Evolutionary conservation across 768 basidiomycete genomes (phyloP).

Genomic region (Xerocomellus intermedius): DNA sequence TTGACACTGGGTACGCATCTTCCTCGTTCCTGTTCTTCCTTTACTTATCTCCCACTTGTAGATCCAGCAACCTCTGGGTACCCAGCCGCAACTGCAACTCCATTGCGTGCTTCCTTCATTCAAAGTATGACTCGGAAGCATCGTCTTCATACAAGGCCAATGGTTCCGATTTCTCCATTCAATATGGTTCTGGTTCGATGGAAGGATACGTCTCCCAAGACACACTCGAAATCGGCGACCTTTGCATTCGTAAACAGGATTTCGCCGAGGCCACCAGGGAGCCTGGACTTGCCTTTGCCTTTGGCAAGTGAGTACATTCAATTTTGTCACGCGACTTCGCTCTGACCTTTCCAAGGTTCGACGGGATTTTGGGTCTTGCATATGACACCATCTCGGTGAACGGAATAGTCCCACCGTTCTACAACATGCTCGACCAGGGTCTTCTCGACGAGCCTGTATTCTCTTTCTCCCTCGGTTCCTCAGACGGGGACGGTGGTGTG

Average conservation of each 20-base stretch:
- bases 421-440: constrained; percentile 81
- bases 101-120: constrained; percentile 91
- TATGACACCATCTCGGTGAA: constrained; percentile 97
- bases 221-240: constrained; percentile 74
- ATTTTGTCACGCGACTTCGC: background rate
- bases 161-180: constrained; percentile 85
- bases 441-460: constrained; percentile 87
- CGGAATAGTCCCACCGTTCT: constrained; percentile 90
- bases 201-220: constrained; percentile 94
- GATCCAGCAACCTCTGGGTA: constrained; percentile 94
- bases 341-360: constrained; percentile 57
- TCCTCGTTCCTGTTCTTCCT: constrained; percentile 19
- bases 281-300: constrained; percentile 96
- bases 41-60: constrained; percentile 26
- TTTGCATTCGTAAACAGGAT: constrained; percentile 69
- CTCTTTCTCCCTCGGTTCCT: constrained; percentile 88
- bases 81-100: constrained; percentile 79
- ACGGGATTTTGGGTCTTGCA: constrained; percentile 91
- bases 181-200: constrained; percentile 95
- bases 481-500: constrained; percentile 87
- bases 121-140: constrained; percentile 78
- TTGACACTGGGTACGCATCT: constrained; percentile 78
- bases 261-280: constrained; percentile 97
- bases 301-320: constrained; percentile 69
- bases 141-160: constrained; percentile 91